These are phyloP conservation scores for Heteromeles arbutifolia DNA, from an alignment of 306 rosid species.

Conservation along the genomic window DNA sequence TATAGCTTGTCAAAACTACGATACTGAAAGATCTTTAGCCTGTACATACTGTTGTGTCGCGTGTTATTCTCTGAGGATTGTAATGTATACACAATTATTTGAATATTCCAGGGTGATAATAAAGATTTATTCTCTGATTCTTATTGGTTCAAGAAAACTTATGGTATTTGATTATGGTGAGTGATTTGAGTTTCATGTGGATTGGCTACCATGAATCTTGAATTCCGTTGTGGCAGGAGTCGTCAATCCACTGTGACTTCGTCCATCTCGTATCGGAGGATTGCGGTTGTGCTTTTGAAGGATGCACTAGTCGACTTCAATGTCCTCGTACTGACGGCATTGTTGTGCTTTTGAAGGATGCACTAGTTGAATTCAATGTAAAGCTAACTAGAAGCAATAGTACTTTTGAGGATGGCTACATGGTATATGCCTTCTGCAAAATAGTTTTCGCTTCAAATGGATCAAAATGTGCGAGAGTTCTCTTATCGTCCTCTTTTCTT, in stretches of 20 bases:
- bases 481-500: neutral
- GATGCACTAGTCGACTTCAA: too few species aligned
- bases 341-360: too few species aligned
- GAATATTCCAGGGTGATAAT: neutral
- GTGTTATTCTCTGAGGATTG: neutral
- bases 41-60: constrained; percentile 17
- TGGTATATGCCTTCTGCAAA: neutral
- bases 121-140: neutral
- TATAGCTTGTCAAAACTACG: constrained; percentile 14
- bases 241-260: neutral
- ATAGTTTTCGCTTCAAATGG: neutral
- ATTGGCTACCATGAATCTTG: too few species aligned
- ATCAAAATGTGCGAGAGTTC: neutral
- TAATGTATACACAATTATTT: constrained; percentile 10
- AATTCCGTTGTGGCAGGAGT: neutral
- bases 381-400: neutral
- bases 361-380: neutral
- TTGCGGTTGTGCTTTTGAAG: too few species aligned
- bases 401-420: neutral
- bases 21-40: constrained; percentile 6
- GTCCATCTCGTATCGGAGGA: neutral
- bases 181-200: too few species aligned
- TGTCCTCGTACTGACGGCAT: too few species aligned
- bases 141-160: neutral
- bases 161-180: too few species aligned